Percentiles rank a stretch among this genome's conserved stretches.
Evolutionary conservation across 768 basidiomycete genomes (phyloP).

Genomic region (Suillus lakei): DNA sequence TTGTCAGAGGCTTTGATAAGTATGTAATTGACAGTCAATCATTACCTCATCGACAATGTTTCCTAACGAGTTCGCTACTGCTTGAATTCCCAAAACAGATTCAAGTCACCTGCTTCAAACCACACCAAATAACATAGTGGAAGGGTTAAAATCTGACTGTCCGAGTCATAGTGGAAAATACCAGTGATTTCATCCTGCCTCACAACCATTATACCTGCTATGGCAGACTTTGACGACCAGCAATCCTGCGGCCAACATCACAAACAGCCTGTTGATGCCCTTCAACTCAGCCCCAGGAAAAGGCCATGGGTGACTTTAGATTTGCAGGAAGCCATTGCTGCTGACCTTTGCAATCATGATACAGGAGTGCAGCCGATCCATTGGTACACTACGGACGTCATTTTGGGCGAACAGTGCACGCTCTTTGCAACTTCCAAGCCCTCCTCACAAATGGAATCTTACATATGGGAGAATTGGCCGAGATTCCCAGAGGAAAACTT

Average conservation of each 20-base stretch:
- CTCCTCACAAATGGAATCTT: slow-evolving; percentile 22
- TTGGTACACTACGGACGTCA: slow-evolving; percentile 26
- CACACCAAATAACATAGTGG: background rate
- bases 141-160: background rate
- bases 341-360: background rate
- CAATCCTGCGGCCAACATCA: slow-evolving; percentile 12
- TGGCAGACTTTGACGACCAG: background rate
- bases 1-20: too few species aligned
- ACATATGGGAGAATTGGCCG: slow-evolving; percentile 11
- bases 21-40: too few species aligned
- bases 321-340: background rate
- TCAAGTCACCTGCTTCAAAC: background rate
- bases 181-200: too few species aligned
- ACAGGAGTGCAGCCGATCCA: slow-evolving; percentile 19
- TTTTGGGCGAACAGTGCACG: slow-evolving; percentile 24
- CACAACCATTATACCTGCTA: background rate
- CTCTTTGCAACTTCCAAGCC: slow-evolving; percentile 25
- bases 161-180: too few species aligned
- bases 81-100: background rate
- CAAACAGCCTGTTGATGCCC: slow-evolving; percentile 21
- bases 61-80: background rate
- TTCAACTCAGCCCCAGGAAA: slow-evolving; percentile 20
- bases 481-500: slow-evolving; percentile 3
- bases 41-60: background rate
- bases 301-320: slow-evolving; percentile 8